These are phyloP conservation scores for Boletus sp. DNA, from an alignment of 768 basidiomycete species.

Conservation along the genomic window DNA sequence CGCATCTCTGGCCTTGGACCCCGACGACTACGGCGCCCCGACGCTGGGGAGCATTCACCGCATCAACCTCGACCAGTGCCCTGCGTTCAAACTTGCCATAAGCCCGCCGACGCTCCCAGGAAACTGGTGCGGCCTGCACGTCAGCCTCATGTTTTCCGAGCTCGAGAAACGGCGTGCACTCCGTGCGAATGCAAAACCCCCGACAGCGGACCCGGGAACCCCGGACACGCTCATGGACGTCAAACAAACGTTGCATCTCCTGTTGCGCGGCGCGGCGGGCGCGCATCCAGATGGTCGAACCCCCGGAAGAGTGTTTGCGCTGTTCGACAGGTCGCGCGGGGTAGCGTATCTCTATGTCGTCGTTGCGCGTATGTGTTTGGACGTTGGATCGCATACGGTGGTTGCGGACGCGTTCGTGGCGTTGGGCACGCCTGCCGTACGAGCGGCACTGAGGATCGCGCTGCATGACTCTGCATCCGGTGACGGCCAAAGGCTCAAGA, in stretches of 20 bases:
- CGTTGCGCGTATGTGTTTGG: slow-evolving; percentile 44
- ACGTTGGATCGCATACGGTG: slow-evolving; percentile 42
- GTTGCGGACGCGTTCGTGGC: slow-evolving; percentile 49
- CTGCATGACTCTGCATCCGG: not conserved
- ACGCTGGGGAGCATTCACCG: slow-evolving; percentile 40
- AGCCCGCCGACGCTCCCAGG: not conserved
- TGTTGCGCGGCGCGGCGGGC: slow-evolving; percentile 20
- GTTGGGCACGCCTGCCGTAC: slow-evolving; percentile 24
- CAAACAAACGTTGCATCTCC: slow-evolving; percentile 31
- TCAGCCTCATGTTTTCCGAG: slow-evolving; percentile 26
- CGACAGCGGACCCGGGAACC: no score
- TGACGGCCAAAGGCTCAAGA: not conserved
- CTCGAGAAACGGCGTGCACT: slow-evolving; percentile 1
- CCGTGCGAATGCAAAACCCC: no score
- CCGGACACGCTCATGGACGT: slow-evolving; percentile 25
- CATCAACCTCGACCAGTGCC: slow-evolving; percentile 36
- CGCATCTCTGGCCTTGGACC: slow-evolving; percentile 18
- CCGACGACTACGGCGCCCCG: slow-evolving; percentile 3
- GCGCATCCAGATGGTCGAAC: slow-evolving; percentile 5
- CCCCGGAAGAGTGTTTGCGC: slow-evolving; percentile 12
- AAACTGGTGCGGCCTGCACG: slow-evolving; percentile 32
- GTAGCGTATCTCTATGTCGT: slow-evolving; percentile 42
- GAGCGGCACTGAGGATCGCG: not conserved
- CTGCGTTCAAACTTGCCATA: slow-evolving; percentile 26
- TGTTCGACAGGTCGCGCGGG: slow-evolving; percentile 14